Evolutionary conservation across 2,329 filamentous ascomycete genomes (phyloP), one percentile per base, ranked within the genome.

Genomic region (Aureobasidium namibiae): DNA sequence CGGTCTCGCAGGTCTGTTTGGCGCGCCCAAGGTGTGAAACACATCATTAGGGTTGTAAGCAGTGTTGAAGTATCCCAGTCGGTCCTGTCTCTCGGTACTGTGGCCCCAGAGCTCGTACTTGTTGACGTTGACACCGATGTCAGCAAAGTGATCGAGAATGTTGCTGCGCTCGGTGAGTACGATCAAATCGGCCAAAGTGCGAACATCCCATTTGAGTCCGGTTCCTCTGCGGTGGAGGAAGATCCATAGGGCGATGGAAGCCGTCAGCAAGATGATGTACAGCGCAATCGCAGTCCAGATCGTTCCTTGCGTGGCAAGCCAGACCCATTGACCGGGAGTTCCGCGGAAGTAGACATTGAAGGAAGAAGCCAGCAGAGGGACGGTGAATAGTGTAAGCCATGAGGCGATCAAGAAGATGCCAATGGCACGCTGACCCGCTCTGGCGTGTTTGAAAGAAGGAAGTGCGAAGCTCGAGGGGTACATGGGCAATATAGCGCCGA

Each of bases 51-150:
- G 80, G 62, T 80, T 78, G 59, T 84, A 84, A 18, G 85, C 84
- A 26, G 85, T 84, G 61, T 82, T 83, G 90, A 92, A 96, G 72
- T 95, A 95, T 7, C 92, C 90, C n/a, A 96, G 80, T 45, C 88
- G 81, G 65, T 92, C 85, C 5, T 81, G 76, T 63, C 83, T 82
- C 62, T 79, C 82, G 67, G 77, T 81, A 52, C 73, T 76, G 44
- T 82, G 78, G 63, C 78, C 78, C 29, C 78, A 73, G 66, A 88
- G 82, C 34, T 83, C 78, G 33, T 73, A 67, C 49, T 78, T 76
- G 16, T 73, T 75, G 8, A 74, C 72, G 44, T 84, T 79, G 0
- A 83, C 82, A 66, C 92, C 87, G 0, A 86, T 84, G 3, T 83
- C 83, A 13, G 82, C 78, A 71, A 91, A 95, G 66, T 88, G 87